Conservation (phyloP, 495 filamentous ascomycete genomes). For the Neurospora sp. region DNA sequence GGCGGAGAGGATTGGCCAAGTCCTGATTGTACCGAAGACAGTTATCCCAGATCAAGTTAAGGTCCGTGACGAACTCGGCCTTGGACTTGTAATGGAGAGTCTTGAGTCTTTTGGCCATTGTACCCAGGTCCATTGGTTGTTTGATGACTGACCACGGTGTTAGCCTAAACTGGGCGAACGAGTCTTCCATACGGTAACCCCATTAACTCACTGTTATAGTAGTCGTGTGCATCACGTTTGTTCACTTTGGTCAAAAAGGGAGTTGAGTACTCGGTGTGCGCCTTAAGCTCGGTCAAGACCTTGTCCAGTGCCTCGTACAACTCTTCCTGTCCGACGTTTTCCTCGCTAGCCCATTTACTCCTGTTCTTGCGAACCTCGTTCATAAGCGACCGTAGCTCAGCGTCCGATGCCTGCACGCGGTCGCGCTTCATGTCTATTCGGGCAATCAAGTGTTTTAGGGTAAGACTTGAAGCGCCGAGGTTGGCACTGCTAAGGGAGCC, state of each 20-base stretch:
- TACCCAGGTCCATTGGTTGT: conserved; percentile 94
- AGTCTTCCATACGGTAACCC: neutral
- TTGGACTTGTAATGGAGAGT: conserved; percentile 81
- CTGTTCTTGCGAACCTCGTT: conserved; percentile 94
- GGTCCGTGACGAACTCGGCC: conserved; percentile 83
- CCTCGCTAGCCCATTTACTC: conserved; percentile 98
- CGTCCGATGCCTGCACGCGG: conserved; percentile 79
- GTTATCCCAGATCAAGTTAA: conserved; percentile 94
- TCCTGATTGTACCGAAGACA: conserved; percentile 93
- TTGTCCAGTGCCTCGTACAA: conserved; percentile 95
- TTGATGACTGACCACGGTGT: conserved; percentile 63
- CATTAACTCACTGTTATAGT: conserved; percentile 58
- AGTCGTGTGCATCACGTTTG: conserved; percentile 94
- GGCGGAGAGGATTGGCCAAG: conserved; percentile 74
- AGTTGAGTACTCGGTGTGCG: conserved; percentile 89
- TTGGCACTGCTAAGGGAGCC: conserved; percentile 88
- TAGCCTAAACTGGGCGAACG: conserved; percentile 10
- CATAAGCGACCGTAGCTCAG: conserved; percentile 83
- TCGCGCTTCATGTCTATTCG: conserved; percentile 87
- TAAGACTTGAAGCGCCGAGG: conserved; percentile 92
- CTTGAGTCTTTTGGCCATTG: conserved; percentile 97
- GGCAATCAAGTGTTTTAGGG: conserved; percentile 90
- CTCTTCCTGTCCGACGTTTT: conserved; percentile 94
- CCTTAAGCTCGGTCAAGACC: conserved; percentile 90
- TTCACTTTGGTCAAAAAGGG: conserved; percentile 89